Conservation (phyloP, 225 moss, liverwort and hornwort species). For the Lunularia cruciata region DNA sequence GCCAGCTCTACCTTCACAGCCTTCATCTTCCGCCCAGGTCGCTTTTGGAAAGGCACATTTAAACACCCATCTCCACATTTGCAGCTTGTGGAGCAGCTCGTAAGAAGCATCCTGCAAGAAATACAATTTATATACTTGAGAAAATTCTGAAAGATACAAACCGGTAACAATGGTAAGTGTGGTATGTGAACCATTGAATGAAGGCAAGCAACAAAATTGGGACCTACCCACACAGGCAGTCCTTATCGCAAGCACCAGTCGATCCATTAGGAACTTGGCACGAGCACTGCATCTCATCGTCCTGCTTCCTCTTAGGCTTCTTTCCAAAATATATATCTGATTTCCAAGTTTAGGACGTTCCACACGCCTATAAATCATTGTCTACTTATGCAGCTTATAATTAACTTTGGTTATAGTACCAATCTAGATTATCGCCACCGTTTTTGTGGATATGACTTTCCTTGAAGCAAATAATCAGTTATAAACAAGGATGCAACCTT, state of each 20-base stretch:
- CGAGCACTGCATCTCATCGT: constrained; percentile 65
- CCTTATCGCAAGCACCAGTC: constrained; percentile 51
- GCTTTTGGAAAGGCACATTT: constrained; percentile 84
- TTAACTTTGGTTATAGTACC: too few relatives aligned
- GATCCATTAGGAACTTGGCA: constrained; percentile 48
- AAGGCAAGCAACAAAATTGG: not conserved
- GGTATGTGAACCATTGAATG: not conserved
- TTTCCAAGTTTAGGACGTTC: constrained; percentile 46
- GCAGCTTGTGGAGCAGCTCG: constrained; percentile 75
- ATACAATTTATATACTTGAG: not conserved
- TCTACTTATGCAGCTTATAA: too few relatives aligned
- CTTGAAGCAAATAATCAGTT: too few relatives aligned
- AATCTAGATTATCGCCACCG: too few relatives aligned
- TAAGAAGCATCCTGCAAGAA: constrained; percentile 58
- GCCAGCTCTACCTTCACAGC: constrained; percentile 71
- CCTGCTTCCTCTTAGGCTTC: constrained; percentile 51
- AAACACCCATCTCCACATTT: constrained; percentile 71
- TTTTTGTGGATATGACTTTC: too few relatives aligned
- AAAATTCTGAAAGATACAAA: not conserved
- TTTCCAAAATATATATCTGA: constrained; percentile 61
- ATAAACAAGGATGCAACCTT: too few relatives aligned
- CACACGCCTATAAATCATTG: too few relatives aligned
- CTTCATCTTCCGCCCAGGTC: constrained; percentile 70
- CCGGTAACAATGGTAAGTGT: too few relatives aligned
- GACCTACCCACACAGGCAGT: constrained; percentile 73